Evolutionary conservation across 805 yeast species (phyloP), one percentile per base, ranked within the genome.

Genomic region (Candida yuanshanica): DNA sequence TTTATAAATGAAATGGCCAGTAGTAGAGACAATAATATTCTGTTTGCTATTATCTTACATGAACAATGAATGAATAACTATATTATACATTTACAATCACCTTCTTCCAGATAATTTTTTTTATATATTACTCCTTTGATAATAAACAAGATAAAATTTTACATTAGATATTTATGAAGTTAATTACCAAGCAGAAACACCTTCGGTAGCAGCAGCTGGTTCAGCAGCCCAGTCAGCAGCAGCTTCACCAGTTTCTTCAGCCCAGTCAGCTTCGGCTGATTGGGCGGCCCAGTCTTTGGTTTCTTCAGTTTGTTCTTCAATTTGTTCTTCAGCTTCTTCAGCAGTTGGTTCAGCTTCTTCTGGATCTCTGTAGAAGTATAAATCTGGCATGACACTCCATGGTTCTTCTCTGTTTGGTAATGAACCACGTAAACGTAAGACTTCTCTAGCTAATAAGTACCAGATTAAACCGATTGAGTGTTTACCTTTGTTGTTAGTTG

Each of bases 301-400:
- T 63, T 74, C 83, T 65, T 79, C 85, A 60, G 77, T 78, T 60
- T 71, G 77, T 59, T 74, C 79, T 63, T 75, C 84, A 52, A 69
- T 70, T 47, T 64, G 54, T 61, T 68, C 72, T 62, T 70, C 77
- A 56, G 72, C 75, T 51, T 75, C 75, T 64, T 79, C 79, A 60
- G 74, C 79, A 62, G 79, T 78, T 64, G 71, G 72, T 77, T 88
- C 96, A 73, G 85, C 84, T 77, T 93, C 99, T 80, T 91, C 98
- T 68, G 99, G 99, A 79, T 93, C 96, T 83, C 99, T 93, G 97
- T 93, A 93, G 90, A 93, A 93, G 90, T 90, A 93, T 74, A 93
- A 83, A 79, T 93, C 99, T 73, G 98, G 98, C 99, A 93, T 93
- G 70, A 93, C 93, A 61, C 95, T 77, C 99, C 99, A 93, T 72